Conservation (phyloP, 257 asterid genomes). For the Ilex asprella region DNA sequence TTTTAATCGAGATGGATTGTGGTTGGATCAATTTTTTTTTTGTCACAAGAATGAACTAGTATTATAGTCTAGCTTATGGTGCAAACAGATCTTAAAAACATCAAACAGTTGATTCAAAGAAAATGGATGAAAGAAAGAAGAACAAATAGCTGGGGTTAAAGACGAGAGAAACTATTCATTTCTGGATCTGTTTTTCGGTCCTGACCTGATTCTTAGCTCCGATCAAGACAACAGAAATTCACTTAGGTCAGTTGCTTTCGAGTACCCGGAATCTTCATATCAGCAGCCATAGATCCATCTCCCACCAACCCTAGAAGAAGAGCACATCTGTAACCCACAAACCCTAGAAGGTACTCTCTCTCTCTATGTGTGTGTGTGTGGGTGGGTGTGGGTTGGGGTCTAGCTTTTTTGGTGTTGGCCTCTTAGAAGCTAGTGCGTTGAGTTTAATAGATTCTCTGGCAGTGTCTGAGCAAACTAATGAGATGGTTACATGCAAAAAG, state of each 20-base stretch:
- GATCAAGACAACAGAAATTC: neutral
- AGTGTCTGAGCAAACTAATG: constrained; percentile 30
- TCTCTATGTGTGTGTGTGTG: neutral
- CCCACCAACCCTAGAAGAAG: too few relatives aligned
- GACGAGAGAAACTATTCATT: neutral
- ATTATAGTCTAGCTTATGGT: neutral
- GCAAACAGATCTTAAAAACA: constrained; percentile 14
- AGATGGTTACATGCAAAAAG: constrained; percentile 23
- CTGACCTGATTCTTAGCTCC: neutral
- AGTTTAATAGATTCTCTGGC: constrained; percentile 35
- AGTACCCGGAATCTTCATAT: neutral
- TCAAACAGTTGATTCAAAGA: constrained; percentile 5
- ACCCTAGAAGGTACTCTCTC: constrained; percentile 21
- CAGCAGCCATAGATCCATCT: constrained; percentile 4
- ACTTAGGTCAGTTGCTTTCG: neutral
- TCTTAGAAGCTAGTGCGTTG: constrained; percentile 34
- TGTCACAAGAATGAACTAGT: too few relatives aligned
- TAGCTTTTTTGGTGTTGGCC: constrained; percentile 9
- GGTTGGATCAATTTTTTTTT: neutral
- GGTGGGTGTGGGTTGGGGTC: constrained; percentile 4
- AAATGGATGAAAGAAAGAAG: constrained; percentile 1
- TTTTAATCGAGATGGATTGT: constrained; percentile 9
- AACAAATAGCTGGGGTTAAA: too few relatives aligned
- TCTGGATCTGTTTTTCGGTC: neutral
- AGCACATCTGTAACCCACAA: constrained; percentile 18